A percentile compares a stretch with the other conserved stretches of the same genome.
Conservation (phyloP, 208 protist species). For the Trypanosomatidae sp. region DNA sequence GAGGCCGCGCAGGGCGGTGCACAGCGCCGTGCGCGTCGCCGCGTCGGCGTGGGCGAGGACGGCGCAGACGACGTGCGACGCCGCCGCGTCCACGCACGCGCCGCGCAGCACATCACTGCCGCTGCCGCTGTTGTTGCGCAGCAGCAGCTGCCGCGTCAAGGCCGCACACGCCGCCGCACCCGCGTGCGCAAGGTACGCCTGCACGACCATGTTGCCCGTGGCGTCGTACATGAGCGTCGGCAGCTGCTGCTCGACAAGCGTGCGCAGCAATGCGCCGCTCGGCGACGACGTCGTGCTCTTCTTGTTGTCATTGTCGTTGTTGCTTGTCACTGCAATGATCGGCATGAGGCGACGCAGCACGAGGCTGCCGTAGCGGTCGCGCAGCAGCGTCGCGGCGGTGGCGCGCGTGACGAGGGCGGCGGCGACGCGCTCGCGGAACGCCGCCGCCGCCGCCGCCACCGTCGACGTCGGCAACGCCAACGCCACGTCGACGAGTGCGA, state of each 20-base stretch:
- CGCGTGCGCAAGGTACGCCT: conserved; percentile 46
- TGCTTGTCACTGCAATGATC: too few species aligned
- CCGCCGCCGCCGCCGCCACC: neutral
- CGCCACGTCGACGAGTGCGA: conserved; percentile 32
- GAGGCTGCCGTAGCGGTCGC: conserved; percentile 49
- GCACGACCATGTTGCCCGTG: conserved; percentile 71
- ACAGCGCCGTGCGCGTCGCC: conserved; percentile 47
- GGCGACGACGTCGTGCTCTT: too few species aligned
- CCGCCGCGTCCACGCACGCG: conserved; percentile 50
- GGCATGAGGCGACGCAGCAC: conserved; percentile 64
- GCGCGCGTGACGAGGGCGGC: conserved; percentile 20
- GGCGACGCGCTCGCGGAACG: too few species aligned
- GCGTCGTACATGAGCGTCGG: conserved; percentile 58
- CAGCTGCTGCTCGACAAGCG: too few species aligned
- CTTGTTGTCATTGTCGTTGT: too few species aligned
- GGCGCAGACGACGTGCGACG: conserved; percentile 65
- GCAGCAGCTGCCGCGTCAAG: conserved; percentile 41
- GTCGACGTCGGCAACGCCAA: conserved; percentile 13
- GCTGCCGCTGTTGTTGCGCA: too few species aligned
- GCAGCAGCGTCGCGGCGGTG: conserved; percentile 38
- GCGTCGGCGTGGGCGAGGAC: conserved; percentile 63
- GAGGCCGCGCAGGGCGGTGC: conserved; percentile 44
- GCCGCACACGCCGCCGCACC: conserved; percentile 27
- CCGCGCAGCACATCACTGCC: conserved; percentile 41
- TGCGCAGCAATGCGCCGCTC: too few species aligned